These are phyloP conservation scores for Aspergillus aculeatinus DNA, from an alignment of 2,329 filamentous ascomycete species.

Conservation along the genomic window DNA sequence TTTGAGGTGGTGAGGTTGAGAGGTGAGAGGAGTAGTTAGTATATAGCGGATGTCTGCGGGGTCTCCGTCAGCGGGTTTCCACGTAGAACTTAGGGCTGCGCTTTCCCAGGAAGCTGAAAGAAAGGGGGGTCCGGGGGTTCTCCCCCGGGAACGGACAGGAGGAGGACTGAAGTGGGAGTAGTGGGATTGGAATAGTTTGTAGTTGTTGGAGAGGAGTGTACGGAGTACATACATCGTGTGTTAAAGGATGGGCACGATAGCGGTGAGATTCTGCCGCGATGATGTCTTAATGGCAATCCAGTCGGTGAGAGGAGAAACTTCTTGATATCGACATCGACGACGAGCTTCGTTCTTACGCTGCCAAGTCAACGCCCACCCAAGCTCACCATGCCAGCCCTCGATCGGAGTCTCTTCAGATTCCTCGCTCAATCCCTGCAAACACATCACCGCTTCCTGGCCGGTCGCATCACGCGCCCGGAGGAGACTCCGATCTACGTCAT, in stretches of 20 bases:
- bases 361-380: neutral
- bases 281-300: neutral
- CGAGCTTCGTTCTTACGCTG: no score
- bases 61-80: no score
- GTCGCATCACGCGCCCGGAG: constrained; percentile 19
- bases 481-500: constrained; percentile 39
- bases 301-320: no score
- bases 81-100: no score
- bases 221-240: neutral
- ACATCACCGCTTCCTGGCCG: constrained; percentile 29
- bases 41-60: no score
- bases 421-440: constrained; percentile 34
- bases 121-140: no score
- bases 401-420: constrained; percentile 35
- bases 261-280: constrained; percentile 7
- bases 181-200: neutral
- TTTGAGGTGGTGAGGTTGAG: no score
- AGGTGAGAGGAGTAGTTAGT: no score
- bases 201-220: neutral
- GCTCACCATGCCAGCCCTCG: constrained; percentile 6
- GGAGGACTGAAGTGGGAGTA: no score
- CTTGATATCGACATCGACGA: no score
- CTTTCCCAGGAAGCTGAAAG: no score
- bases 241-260: neutral
- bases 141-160: no score